Conservation (phyloP, 352 stramenopile genomes). For the Phytophthora gonapodyides region DNA sequence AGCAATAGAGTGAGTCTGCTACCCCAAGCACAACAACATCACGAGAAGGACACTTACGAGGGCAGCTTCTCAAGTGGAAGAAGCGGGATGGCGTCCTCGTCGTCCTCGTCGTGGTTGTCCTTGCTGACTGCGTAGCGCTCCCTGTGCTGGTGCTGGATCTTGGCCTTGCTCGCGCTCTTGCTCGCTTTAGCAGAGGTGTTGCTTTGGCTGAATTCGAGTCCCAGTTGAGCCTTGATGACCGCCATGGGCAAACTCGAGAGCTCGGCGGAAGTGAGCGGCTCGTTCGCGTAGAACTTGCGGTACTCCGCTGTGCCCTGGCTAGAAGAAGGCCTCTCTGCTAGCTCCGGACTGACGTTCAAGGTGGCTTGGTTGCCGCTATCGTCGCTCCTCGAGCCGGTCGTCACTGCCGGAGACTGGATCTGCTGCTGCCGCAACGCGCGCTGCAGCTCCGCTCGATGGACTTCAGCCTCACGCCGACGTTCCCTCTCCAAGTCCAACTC, state of each 20-base stretch:
- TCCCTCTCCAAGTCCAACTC: constrained; percentile 69
- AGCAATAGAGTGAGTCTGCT: constrained; percentile 9
- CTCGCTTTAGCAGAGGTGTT: constrained; percentile 9
- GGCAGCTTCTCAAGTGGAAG: constrained; percentile 60
- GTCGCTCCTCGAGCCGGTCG: constrained; percentile 5
- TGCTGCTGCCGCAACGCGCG: constrained; percentile 45
- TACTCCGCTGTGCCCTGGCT: constrained; percentile 26
- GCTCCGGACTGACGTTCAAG: constrained; percentile 23
- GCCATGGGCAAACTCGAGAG: constrained; percentile 72
- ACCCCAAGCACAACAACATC: neutral
- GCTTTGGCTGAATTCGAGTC: constrained; percentile 51
- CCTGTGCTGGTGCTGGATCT: constrained; percentile 30
- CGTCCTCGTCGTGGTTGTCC: constrained; percentile 53
- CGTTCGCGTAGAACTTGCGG: constrained; percentile 75
- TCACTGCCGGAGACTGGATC: constrained; percentile 22
- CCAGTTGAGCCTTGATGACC: constrained; percentile 75
- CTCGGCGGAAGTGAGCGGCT: constrained; percentile 64
- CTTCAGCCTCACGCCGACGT: constrained; percentile 56
- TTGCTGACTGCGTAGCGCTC: constrained; percentile 25
- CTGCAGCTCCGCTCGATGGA: constrained; percentile 67
- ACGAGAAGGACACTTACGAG: constrained; percentile 29
- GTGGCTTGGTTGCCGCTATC: constrained; percentile 16
- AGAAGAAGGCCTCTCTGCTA: constrained; percentile 14
- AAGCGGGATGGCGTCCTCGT: constrained; percentile 59
- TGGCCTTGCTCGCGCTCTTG: constrained; percentile 23